phyloP scores from a whole-genome alignment of 2,329 filamentous ascomycete species.

The Emergomyces orientalis region DNA sequence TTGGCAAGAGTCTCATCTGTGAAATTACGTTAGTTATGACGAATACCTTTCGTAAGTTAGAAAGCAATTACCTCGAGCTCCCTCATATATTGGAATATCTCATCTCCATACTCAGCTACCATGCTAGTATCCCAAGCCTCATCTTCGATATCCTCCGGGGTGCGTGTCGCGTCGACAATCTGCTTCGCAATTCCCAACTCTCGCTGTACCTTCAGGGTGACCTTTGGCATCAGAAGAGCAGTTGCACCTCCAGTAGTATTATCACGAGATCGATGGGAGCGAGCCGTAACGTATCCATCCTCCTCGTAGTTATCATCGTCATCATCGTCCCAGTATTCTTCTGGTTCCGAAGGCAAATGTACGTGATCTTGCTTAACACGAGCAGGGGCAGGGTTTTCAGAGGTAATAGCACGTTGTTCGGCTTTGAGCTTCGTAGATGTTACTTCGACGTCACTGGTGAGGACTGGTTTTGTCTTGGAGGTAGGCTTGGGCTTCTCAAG shows the following conservation, averaged over 20 bases:
- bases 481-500: background rate
- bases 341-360: conserved; percentile 42
- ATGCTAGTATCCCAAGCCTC: conserved; percentile 91
- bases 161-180: conserved; percentile 57
- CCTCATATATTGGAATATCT: conserved; percentile 90
- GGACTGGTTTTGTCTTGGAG: background rate
- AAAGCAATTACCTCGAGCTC: conserved; percentile 62
- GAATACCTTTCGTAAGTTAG: background rate
- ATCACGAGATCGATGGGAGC: conserved; percentile 67
- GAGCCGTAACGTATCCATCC: conserved; percentile 64
- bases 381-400: conserved; percentile 18
- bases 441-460: background rate
- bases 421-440: background rate
- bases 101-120: conserved; percentile 93
- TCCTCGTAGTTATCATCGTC: conserved; percentile 66
- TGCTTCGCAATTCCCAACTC: conserved; percentile 62
- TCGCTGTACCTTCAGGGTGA: conserved; percentile 57
- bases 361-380: conserved; percentile 18
- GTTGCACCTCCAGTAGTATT: conserved; percentile 59
- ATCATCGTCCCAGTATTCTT: conserved; percentile 69
- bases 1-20: conserved; percentile 71
- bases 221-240: conserved; percentile 61
- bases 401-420: conserved; percentile 5
- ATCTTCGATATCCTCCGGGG: conserved; percentile 70
- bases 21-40: conserved; percentile 17